Evolutionary conservation across 352 stramenopile genomes (phyloP), one percentile per base, ranked within the genome.

Genomic region (Globisporangium perplexum): DNA sequence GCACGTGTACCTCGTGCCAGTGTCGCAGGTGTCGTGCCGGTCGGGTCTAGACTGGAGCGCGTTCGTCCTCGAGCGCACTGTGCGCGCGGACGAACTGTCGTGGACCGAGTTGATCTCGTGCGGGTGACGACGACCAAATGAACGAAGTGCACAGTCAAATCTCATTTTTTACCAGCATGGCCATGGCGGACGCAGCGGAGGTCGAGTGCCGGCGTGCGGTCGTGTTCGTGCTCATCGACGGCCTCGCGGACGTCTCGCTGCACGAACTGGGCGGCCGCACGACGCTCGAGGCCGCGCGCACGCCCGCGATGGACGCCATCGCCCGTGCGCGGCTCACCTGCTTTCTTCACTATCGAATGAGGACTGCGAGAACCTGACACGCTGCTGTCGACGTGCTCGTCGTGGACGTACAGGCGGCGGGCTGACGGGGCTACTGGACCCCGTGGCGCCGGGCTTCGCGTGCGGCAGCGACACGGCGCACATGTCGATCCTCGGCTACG

Each of bases 401-500:
- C n/a, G n/a, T n/a, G n/a, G n/a, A 56, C 35, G 26, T 43, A 15
- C 39, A 88, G 78, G 69, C 23, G 80, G 74, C 8, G 85, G 85
- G n/a, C 47, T 95, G 14, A 90, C 81, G 24, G 85, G 85, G 12
- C 70, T 95, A 22, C 76, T 95, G 72, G 85, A 95, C 55, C 83
- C 85, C 1, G 85, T 95, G 30, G 77, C 85, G 53, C 85, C 85
- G 44, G 85, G 85, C 36, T 90, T 83, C 55, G 85, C 81, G 33
- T 95, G 85, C 54, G 85, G 85, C 6, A 93, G 83, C 50, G 85
- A 95, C 59, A 95, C 85, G 1, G 85, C 85, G 20, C 85, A 95
- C 65, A 95, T 95, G 85, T 93, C 83, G 43, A 95, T 95, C 60
- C 65, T 95, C 43, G 85, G 85, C 59, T 95, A 95, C 68, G 77